Evolutionary conservation across 2,329 filamentous ascomycete genomes (phyloP), one percentile per base, ranked within the genome.

Genomic region (Purpureocillium lavendulum): DNA sequence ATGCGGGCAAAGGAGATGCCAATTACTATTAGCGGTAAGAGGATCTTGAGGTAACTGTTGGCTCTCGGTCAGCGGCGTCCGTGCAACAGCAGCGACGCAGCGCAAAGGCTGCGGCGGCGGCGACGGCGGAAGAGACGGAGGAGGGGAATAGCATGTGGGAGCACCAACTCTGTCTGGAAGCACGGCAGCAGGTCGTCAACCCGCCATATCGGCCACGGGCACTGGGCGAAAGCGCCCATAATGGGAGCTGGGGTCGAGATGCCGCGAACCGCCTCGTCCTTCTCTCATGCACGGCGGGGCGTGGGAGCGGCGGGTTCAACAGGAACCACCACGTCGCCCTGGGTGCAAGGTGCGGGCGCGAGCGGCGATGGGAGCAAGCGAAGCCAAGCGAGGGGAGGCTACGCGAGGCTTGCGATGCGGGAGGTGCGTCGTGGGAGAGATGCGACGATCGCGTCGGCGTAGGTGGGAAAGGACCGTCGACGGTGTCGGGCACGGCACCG

Each of bases 21-120:
- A 60, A 88, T 77, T 42, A 83, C 70, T 45, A 81, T 65, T 44
- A 92, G 67, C 40, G 92, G 92, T 40, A 97, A 71, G 35, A 94
- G 69, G 44, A 86, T 78, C 61, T 86, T 82, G 33, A 65, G 59
- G 41, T 61, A 64, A 41, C 61, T 64, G 39, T 35, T 13, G 34
- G 30, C 12, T 36, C 13, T 35, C 14, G 11, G 36, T 41, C 14
- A 41, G 40, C 3, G 10, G 24, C 16, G 12, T 24, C 17, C n/a
- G 29, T 28, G 14, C 28, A 32, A 21, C 12, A 28, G 36, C 30
- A 29, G 26, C 44, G 52, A 40, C 32, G 21, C 21, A 14, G 30
- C 32, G 14, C 26, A 17, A 30, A 29, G 36, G 21, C 39, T 17
- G 31, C 35, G 14, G 30, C n/a, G 18, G 33, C 4, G 13, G n/a